A percentile compares a stretch with the other conserved stretches of the same genome.
Conservation (phyloP, 2,329 filamentous ascomycete genomes). For the Neopestalotiopsis clavispora region DNA sequence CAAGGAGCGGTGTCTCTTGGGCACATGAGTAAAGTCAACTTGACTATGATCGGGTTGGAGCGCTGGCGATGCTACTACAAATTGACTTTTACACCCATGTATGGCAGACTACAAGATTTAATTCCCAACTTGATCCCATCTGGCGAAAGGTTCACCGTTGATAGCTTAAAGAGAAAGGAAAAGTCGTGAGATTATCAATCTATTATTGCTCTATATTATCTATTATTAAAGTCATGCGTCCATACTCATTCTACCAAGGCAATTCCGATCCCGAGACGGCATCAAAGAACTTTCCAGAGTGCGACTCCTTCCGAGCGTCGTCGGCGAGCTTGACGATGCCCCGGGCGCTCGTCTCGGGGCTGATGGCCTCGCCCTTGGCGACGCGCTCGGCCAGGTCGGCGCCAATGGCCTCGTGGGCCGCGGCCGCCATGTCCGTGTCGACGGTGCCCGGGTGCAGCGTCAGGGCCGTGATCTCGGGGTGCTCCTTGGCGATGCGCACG, state of each 20-base stretch:
- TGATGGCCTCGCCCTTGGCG: conserved; percentile 24
- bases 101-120: too few relatives aligned
- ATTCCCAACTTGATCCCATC: too few relatives aligned
- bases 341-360: conserved; percentile 23
- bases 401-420: not conserved
- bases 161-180: too few relatives aligned
- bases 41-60: too few relatives aligned
- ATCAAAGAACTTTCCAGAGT: conserved; percentile 16
- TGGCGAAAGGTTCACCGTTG: too few relatives aligned
- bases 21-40: too few relatives aligned
- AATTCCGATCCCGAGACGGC: conserved; percentile 4
- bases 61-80: too few relatives aligned
- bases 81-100: too few relatives aligned
- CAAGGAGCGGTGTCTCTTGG: too few relatives aligned
- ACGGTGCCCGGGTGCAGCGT: conserved; percentile 22
- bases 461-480: conserved; percentile 22
- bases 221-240: not conserved
- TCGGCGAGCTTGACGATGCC: conserved; percentile 24
- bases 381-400: conserved; percentile 23
- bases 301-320: conserved; percentile 2
- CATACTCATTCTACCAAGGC: not conserved
- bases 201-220: too few relatives aligned
- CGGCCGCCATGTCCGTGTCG: not conserved
- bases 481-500: conserved; percentile 23
- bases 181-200: too few relatives aligned